phyloP scores from a whole-genome alignment of 73 alveolate species.

The Symbiodinium natans region DNA sequence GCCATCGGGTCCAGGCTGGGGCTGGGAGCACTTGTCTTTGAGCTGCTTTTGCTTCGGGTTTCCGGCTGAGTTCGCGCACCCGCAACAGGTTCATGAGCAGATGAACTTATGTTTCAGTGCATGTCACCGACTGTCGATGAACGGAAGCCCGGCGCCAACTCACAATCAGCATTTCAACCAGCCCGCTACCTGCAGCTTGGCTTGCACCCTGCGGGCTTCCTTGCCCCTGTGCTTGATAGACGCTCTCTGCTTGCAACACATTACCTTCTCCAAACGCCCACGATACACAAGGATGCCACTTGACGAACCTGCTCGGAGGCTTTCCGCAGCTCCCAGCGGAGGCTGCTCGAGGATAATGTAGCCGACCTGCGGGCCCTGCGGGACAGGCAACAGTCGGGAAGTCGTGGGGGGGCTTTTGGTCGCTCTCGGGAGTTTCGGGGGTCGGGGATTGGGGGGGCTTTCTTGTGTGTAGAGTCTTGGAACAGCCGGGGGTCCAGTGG shows the following conservation, averaged over 20 bases:
- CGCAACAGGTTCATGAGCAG: not conserved
- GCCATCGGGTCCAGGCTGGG: slow-evolving; percentile 42
- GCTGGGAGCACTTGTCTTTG: no score
- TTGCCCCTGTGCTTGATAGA: no score
- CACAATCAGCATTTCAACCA: not conserved
- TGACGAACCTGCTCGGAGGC: no score
- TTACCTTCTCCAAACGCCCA: no score
- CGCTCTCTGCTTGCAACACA: no score
- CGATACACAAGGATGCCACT: no score
- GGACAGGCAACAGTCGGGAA: not conserved
- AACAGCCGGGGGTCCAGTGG: no score
- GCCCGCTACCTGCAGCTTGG: no score
- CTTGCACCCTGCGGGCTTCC: no score
- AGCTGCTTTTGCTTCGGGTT: not conserved
- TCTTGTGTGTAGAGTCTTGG: not conserved
- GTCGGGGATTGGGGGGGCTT: not conserved
- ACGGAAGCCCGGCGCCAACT: not conserved
- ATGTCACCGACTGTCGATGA: not conserved
- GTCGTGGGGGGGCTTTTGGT: not conserved
- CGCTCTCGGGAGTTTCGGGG: not conserved
- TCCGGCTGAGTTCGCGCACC: not conserved
- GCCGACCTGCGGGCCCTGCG: slow-evolving; percentile 1
- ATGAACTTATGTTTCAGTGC: not conserved
- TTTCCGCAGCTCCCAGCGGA: slow-evolving; percentile 51
- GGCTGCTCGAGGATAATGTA: slow-evolving; percentile 14